These are phyloP conservation scores for Rhodocollybia butyracea DNA, from an alignment of 768 basidiomycete genomes.

Conservation along the genomic window DNA sequence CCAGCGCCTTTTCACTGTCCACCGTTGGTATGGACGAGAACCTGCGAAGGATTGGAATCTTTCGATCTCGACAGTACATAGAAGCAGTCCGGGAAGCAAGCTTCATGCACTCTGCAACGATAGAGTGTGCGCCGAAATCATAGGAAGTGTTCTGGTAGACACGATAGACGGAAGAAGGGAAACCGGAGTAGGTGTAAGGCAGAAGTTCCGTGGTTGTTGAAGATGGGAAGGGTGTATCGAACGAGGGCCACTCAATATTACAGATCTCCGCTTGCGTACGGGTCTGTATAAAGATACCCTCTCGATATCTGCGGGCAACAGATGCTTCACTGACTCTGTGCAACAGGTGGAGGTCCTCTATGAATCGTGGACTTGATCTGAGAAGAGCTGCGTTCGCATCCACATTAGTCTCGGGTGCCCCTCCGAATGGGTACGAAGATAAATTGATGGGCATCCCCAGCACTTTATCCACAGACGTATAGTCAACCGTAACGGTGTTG, in stretches of 20 bases:
- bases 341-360: slow-evolving; percentile 28
- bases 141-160: slow-evolving; percentile 25
- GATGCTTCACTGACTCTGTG: slow-evolving; percentile 15
- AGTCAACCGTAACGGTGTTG: slow-evolving; percentile 62
- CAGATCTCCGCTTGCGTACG: slow-evolving; percentile 24
- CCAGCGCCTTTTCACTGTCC: slow-evolving; percentile 30
- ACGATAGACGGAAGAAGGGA: slow-evolving; percentile 46
- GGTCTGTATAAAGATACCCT: slow-evolving; percentile 20
- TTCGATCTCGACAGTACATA: slow-evolving; percentile 56
- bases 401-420: slow-evolving; percentile 6
- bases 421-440: slow-evolving; percentile 43
- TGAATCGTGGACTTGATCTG: slow-evolving; percentile 4
- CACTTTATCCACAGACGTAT: slow-evolving; percentile 60
- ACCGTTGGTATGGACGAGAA: slow-evolving; percentile 29
- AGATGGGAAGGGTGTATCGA: slow-evolving; percentile 24
- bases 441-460: slow-evolving; percentile 27
- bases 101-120: slow-evolving; percentile 84
- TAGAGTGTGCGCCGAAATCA: slow-evolving; percentile 41
- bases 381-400: background rate
- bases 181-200: slow-evolving; percentile 41
- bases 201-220: slow-evolving; percentile 22
- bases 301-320: slow-evolving; percentile 14
- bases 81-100: slow-evolving; percentile 75
- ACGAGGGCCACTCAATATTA: slow-evolving; percentile 12
- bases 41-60: slow-evolving; percentile 65